Base-by-base conservation (phyloP, 2,329 filamentous ascomycete species). In the Pseudocercospora fijiensis region DNA sequence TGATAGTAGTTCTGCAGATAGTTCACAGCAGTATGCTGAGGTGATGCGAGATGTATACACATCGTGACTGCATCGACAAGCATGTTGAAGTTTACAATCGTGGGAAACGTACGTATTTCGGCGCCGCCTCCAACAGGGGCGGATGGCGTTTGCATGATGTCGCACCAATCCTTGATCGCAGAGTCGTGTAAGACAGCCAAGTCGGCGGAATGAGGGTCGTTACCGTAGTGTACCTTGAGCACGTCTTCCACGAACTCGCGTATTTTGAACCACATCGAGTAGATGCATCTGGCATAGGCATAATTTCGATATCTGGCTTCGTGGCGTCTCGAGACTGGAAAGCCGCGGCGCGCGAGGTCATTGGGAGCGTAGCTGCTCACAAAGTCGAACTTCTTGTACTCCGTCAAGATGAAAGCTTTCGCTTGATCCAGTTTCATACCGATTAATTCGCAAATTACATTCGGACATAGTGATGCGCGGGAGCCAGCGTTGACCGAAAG, bases 1-100 rank as follows among this genome's bases (percentile, higher is more conserved):
- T 81, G 77, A 73, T 84, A 84, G 71, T 81, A 84, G 65, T 80
- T 78, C 65, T 84, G 82, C 0, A 83, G 74, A 67, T 84, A 84
- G 71, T 84, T 84, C 65, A 84, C 77, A 5, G 82, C 78, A 3
- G 77, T 83, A 71, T 84, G 81, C 65, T 81, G 80, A 0, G 82
- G 80, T 1, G 80, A 76, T 5, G 82, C 82, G 55, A 82, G 80
- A 71, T 84, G 81, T 63, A 84, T 83, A 72, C 80, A 81, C 82
- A 84, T 83, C 22, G 80, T 82, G 26, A 82, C 71, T 3, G 78
- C 80, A 67, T 84, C 79, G 43, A 77, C 71, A 0, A 84, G 74
- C 20, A 76, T 70, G 11, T 79, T 76, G 11, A 82, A 56, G 0
- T 79, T 80, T 27, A 70, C 72, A 64, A 83, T 77, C 1, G 66